Base-by-base conservation (phyloP, 169 alveolate species). In the Theileria orientalis region DNA sequence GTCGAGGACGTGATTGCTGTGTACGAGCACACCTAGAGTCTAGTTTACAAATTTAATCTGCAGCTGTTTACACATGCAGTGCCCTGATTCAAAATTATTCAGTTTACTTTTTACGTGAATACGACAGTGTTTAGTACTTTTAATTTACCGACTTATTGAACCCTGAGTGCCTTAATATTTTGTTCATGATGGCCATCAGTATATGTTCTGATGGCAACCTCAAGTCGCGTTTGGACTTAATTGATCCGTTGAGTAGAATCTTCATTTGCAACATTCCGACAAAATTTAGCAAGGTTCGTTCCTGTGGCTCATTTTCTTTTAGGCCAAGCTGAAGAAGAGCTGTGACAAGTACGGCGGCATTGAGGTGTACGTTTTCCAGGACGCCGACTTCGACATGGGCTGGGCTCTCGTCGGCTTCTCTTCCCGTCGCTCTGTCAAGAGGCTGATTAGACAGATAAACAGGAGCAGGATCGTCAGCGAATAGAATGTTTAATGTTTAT, bases 361-460 rank as follows among this genome's bases (percentile, higher is more conserved):
- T 44, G 91, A 90, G 69, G 87, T 90, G 16, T 90, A 90, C 75
- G 69, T 82, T 6, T 90, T 82, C 54, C 90, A 85, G 66, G 80
- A 85, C 44, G 67, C 91, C 74, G 49, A 41, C 46, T 54, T 77
- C 51, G 83, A 90, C 78, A 73, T 66, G 30, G 92, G 94, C 57
- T 90, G 94, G 94, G 94, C 94, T 0, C 85, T 86, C 74, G 90
- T 90, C 47, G 94, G 92, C 33, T 90, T 77, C 83, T 82, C 85
- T 37, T 54, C 32, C 33, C 25, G 86, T 44, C 73, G 84, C 72
- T 69, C 90, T 51, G 84, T 83, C 69, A 69, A 46, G 74, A 61
- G 73, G 63, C 71, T 80, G 79, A 42, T 56, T 6, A 32, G 70
- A 49, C 37, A 77, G 57, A 74, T 84, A 59, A 40, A 68, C 67